These are phyloP conservation scores for Aspergillus affinis DNA, from an alignment of 495 filamentous ascomycete genomes.

Conservation along the genomic window DNA sequence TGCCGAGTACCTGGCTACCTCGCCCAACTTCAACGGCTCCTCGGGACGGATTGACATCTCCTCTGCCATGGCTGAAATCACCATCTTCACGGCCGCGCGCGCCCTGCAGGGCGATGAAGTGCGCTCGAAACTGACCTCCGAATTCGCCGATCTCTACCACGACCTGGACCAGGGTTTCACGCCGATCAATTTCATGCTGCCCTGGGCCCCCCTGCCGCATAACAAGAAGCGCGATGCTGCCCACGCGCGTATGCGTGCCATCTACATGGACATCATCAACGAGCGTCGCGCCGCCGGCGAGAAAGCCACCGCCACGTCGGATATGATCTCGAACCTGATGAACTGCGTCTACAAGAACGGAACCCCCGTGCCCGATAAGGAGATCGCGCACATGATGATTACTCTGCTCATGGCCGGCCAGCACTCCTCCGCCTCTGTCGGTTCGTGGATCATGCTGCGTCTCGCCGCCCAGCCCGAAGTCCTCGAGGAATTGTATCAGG, in stretches of 20 bases:
- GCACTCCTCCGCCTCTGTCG: slow-evolving; percentile 80
- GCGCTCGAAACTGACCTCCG: slow-evolving; percentile 63
- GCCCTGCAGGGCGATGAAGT: slow-evolving; percentile 79
- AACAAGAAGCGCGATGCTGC: slow-evolving; percentile 78
- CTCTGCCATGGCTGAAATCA: slow-evolving; percentile 78
- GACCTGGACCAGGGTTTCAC: slow-evolving; percentile 83
- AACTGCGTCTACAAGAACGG: slow-evolving; percentile 74
- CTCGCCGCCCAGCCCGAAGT: slow-evolving; percentile 72
- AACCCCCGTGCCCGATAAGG: slow-evolving; percentile 66
- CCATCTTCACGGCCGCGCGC: slow-evolving; percentile 80
- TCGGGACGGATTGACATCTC: slow-evolving; percentile 65
- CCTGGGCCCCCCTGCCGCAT: slow-evolving; percentile 80
- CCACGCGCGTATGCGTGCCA: slow-evolving; percentile 69
- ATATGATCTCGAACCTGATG: slow-evolving; percentile 88
- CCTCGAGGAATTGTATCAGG: slow-evolving; percentile 72
- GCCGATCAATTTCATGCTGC: slow-evolving; percentile 81
- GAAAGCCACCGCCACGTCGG: slow-evolving; percentile 47
- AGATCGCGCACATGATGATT: slow-evolving; percentile 91
- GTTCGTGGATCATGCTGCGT: slow-evolving; percentile 80
- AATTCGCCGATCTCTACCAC: slow-evolving; percentile 73
- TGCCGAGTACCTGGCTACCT: slow-evolving; percentile 63
- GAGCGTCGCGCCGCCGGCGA: slow-evolving; percentile 50
- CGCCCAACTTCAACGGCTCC: slow-evolving; percentile 63
- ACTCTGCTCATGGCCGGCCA: slow-evolving; percentile 87
- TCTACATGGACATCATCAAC: slow-evolving; percentile 77